A percentile compares a stretch with the other conserved stretches of the same genome.
phyloP scores from a whole-genome alignment of 2,329 filamentous ascomycete species.

The Hypoxylon sp. region DNA sequence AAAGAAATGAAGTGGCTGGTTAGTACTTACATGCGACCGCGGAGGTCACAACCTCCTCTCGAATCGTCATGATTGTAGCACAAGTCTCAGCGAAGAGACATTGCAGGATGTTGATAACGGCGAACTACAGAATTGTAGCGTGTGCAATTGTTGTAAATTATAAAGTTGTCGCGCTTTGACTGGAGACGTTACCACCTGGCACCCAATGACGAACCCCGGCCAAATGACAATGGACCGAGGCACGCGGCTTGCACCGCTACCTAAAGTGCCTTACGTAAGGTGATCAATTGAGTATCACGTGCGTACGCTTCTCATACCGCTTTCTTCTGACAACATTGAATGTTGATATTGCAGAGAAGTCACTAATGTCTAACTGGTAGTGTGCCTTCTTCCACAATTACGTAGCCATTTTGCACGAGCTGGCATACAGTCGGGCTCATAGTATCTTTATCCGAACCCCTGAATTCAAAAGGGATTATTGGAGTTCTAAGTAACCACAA shows the following conservation, averaged over 20 bases:
- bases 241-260: constrained; percentile 34
- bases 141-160: constrained; percentile 22
- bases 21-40: constrained; percentile 51
- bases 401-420: not conserved
- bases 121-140: constrained; percentile 3
- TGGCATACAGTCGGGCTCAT: too few relatives aligned
- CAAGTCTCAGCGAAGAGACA: constrained; percentile 30
- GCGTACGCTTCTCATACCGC: not conserved
- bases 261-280: constrained; percentile 19
- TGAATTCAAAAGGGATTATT: too few relatives aligned
- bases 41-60: constrained; percentile 76
- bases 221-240: constrained; percentile 46
- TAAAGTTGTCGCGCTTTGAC: constrained; percentile 36
- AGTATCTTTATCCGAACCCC: too few relatives aligned
- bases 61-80: constrained; percentile 77
- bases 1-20: constrained; percentile 14
- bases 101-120: constrained; percentile 25
- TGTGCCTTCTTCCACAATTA: not conserved
- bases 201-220: constrained; percentile 45
- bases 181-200: constrained; percentile 23
- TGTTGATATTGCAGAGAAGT: not conserved
- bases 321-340: not conserved
- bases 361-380: not conserved
- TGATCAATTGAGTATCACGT: constrained; percentile 6
- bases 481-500: too few relatives aligned